These are phyloP conservation scores for Avena insularis DNA, from an alignment of 176 grass and related monocot genomes.

Conservation along the genomic window DNA sequence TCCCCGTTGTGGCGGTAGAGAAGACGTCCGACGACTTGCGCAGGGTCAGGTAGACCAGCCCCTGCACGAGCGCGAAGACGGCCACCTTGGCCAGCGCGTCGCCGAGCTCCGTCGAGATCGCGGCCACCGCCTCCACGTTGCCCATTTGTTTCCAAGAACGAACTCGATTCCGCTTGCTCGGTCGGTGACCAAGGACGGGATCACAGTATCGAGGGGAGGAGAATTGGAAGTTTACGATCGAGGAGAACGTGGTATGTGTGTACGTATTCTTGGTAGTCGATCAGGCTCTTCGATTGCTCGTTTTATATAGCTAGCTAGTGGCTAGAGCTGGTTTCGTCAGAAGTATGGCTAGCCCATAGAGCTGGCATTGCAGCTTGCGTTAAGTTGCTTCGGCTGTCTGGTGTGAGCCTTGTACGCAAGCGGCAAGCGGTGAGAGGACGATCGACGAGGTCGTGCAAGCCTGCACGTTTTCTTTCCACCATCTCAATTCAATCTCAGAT, in stretches of 20 bases:
- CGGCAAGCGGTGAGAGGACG: neutral
- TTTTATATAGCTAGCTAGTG: constrained; percentile 42
- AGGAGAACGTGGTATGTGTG: neutral
- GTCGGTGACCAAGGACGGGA: no score
- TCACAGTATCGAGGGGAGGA: neutral
- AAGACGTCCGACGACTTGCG: constrained; percentile 62
- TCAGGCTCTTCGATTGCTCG: constrained; percentile 15
- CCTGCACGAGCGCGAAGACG: constrained; percentile 63
- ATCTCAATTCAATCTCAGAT: neutral
- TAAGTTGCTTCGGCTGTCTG: neutral
- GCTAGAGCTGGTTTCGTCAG: neutral
- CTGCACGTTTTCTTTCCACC: constrained; percentile 38
- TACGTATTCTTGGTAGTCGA: neutral
- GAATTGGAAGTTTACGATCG: neutral
- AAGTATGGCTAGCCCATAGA: neutral
- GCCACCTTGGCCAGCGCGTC: constrained; percentile 55
- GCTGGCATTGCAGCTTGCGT: neutral
- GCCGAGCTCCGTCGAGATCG: constrained; percentile 42
- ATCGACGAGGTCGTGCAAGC: constrained; percentile 11
- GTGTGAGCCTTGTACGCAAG: constrained; percentile 54
- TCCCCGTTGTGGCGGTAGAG: constrained; percentile 22
- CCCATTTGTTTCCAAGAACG: constrained; percentile 21
- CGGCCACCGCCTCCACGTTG: constrained; percentile 14
- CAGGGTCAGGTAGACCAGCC: constrained; percentile 63
- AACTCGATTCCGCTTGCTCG: no score